Base-by-base conservation (phyloP, 495 filamentous ascomycete genomes). In the Penicillium pancosmium region DNA sequence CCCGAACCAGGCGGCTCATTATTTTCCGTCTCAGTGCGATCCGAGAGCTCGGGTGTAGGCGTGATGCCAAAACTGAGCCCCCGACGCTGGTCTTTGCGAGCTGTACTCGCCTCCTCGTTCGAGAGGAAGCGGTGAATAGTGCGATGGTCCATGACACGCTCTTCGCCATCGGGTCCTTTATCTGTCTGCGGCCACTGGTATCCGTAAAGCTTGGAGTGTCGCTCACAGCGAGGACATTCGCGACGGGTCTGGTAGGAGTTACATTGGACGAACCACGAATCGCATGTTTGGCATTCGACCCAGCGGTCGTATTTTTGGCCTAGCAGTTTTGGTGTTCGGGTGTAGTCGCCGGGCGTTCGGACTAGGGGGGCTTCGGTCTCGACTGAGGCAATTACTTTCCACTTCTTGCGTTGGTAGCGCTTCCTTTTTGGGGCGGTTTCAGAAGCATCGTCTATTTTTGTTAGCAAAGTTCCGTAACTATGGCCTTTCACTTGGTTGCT, bases 151-250 rank as follows among this genome's bases (percentile, higher is more conserved):
- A 91, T 79, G 7, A 92, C 72, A 2, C 90, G 79, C 54, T 90
- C 88, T 66, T 96, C 92, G 21, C 82, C 84, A 66, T 98, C 94
- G 16, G 82, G 82, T 1, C 89, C 89, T 56, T 86, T 86, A 36
- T 96, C 89, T 2, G 95, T 98, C 73, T 98, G 95, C 16, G 94
- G 94, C 95, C 95, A 99, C 52, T 85, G 82, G 65, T 89, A 96
- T 0, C 95, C 95, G 69, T 97, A 99, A 1, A 99, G 78, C 72
- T 95, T 98, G 25, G 90, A 93, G 64, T 99, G 94, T 0, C 95
- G 83, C 76, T 98, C 95, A 73, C 94, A 99, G 16, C 95, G 85
- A 10, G 89, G 91, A 68, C 94, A 99, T 27, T 89, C 88, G 21
- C 86, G 82, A 15, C 89, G 86, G 2, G 93, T 95, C 54, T 86